A percentile compares a stretch with the other conserved stretches of the same genome.
These are phyloP conservation scores for Cutaneotrichosporon sp. DNA, from an alignment of 1,284 basidiomycete species.

Conservation along the genomic window DNA sequence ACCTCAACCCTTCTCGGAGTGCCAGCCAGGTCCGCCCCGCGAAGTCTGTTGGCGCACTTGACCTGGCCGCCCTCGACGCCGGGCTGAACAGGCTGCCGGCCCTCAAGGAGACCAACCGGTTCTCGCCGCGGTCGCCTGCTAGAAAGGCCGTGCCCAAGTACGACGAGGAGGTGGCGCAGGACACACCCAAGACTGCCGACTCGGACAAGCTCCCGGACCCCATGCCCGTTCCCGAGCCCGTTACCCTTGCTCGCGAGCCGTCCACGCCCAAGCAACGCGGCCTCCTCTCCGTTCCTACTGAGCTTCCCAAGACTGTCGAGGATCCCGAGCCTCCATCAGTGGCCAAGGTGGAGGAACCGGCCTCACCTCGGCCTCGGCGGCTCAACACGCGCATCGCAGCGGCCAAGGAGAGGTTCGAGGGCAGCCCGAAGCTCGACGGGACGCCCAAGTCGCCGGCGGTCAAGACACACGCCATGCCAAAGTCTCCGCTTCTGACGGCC, in stretches of 20 bases:
- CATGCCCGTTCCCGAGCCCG: background rate
- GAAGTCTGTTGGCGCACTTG: background rate
- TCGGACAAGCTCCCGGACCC: background rate
- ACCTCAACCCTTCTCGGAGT: constrained; percentile 51
- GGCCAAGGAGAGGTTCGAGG: background rate
- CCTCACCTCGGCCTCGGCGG: background rate
- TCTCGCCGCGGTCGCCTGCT: background rate
- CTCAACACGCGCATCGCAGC: background rate
- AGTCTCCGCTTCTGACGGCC: background rate
- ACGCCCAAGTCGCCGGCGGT: background rate
- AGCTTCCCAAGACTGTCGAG: too few species aligned
- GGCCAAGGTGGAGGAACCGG: too few species aligned
- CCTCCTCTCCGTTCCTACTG: too few species aligned
- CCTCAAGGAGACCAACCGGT: background rate
- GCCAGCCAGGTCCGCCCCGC: constrained; percentile 41
- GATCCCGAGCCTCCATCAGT: too few species aligned
- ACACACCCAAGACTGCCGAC: background rate
- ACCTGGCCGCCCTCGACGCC: background rate
- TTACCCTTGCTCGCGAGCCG: background rate
- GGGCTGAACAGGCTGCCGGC: background rate
- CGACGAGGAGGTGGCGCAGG: background rate
- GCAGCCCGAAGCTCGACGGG: background rate
- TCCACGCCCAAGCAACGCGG: too few species aligned
- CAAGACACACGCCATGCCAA: background rate
- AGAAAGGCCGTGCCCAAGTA: background rate